phyloP scores from a whole-genome alignment of 306 rosid genomes.

The Cicer arietinum region DNA sequence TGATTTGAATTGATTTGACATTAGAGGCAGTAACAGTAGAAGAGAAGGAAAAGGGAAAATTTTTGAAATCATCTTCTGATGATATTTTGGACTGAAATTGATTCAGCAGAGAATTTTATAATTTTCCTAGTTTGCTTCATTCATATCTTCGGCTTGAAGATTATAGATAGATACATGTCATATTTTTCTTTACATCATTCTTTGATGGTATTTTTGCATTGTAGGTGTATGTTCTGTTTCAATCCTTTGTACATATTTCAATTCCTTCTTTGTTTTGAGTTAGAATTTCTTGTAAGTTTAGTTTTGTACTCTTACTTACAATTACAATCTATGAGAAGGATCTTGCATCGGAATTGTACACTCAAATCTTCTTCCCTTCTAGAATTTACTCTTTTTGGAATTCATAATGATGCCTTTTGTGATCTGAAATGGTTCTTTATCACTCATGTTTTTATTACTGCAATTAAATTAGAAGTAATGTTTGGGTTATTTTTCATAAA shows the following conservation, averaged over 20 bases:
- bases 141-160: constrained; percentile 22
- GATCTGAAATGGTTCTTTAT: not conserved
- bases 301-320: constrained; percentile 33
- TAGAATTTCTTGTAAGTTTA: not conserved
- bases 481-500: no score
- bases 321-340: constrained; percentile 18
- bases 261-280: constrained; percentile 6
- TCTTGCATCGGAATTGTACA: not conserved
- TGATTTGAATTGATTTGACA: not conserved
- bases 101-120: not conserved
- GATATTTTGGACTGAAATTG: constrained; percentile 40
- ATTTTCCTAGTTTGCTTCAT: constrained; percentile 23
- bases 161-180: constrained; percentile 8
- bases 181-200: constrained; percentile 49
- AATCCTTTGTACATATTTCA: constrained; percentile 50
- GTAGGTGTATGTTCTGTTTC: not conserved
- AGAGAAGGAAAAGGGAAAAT: not conserved
- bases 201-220: constrained; percentile 53
- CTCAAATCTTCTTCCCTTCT: not conserved
- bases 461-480: not conserved
- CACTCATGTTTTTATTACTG: not conserved
- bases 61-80: constrained; percentile 58
- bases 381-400: not conserved
- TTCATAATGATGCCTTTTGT: not conserved
- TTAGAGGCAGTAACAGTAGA: not conserved